Conservation (phyloP, 305 asterid species). For the Lippia alba region DNA sequence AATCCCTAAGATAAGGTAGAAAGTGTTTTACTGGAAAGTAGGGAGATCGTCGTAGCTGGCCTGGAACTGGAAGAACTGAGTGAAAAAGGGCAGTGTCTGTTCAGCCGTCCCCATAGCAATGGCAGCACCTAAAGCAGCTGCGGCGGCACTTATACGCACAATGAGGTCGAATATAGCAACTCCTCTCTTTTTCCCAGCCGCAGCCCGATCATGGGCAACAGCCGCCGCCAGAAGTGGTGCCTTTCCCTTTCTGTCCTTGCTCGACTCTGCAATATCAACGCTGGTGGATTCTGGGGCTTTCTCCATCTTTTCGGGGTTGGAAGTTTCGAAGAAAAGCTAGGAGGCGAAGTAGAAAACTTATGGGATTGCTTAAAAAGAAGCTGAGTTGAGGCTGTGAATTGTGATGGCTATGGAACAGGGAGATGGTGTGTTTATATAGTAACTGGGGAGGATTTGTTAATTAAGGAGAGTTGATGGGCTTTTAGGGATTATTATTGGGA, state of each 20-base stretch:
- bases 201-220: constrained; percentile 32
- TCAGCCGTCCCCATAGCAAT: constrained; percentile 75
- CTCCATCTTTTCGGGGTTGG: constrained; percentile 46
- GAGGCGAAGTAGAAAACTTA: neutral
- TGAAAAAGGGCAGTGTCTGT: constrained; percentile 80
- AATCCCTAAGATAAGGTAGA: neutral
- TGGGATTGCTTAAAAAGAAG: constrained; percentile 7
- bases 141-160: constrained; percentile 63
- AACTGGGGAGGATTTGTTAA: neutral
- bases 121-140: constrained; percentile 67
- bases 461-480: neutral
- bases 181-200: constrained; percentile 56
- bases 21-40: constrained; percentile 61
- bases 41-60: constrained; percentile 86
- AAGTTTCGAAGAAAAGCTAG: neutral
- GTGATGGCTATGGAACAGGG: constrained; percentile 30
- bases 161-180: constrained; percentile 75
- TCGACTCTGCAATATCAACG: constrained; percentile 59
- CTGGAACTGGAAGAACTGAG: constrained; percentile 91
- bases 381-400: constrained; percentile 28
- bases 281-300: constrained; percentile 55
- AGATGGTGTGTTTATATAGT: constrained; percentile 19
- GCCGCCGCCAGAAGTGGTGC: constrained; percentile 64
- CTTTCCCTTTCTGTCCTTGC: constrained; percentile 78
- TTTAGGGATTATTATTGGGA: constrained; percentile 25